Base-by-base conservation (phyloP, 441 rosid species). In the Sinapis alba region DNA sequence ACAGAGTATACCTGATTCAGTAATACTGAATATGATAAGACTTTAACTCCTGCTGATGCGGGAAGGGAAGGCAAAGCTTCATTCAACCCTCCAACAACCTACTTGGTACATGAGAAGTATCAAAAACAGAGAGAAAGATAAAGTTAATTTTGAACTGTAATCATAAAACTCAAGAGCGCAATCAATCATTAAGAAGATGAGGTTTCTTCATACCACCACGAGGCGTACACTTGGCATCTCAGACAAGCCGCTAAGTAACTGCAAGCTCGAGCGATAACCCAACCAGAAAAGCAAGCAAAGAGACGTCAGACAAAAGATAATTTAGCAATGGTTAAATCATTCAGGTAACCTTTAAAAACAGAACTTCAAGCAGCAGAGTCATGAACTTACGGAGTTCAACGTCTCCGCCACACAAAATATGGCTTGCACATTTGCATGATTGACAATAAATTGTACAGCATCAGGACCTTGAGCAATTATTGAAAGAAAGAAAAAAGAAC, bases 11-110 rank as follows among this genome's bases (percentile, higher is more conserved):
- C 99, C 98, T 93, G 94, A 81, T 87, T 84, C 57, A 91, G 84
- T 76, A 96, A 85, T 77, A 83, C 87, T 23, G 98, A 86, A 81
- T 89, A 94, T 65, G 98, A 79, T 51, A 96, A 80, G 76, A 94
- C 80, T 75, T 89, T 66, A 75, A 94, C 92, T 56, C 92, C 94
- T 43, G 89, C 36, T 64, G 97, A 78, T 30, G 93, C 61, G 79
- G 97, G 97, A 80, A 89, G 91, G n/a, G 90, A 90, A 73, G 97
- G 98, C 71, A 93, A 79, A 79, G 86, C 83, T 77, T 93, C 96
- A 76, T 89, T 90, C 53, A 90, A 77, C 73, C 98, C 99, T 63
- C 94, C 99, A 80, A 96, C 97, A 81, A 96, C 98, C 99, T 96
- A 56, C 12, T 73, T 26, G 16, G 58, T 56, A 65, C 57, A 68